Evolutionary conservation across 257 asterid genomes (phyloP).

Genomic region (Leptodermis oblonga): DNA sequence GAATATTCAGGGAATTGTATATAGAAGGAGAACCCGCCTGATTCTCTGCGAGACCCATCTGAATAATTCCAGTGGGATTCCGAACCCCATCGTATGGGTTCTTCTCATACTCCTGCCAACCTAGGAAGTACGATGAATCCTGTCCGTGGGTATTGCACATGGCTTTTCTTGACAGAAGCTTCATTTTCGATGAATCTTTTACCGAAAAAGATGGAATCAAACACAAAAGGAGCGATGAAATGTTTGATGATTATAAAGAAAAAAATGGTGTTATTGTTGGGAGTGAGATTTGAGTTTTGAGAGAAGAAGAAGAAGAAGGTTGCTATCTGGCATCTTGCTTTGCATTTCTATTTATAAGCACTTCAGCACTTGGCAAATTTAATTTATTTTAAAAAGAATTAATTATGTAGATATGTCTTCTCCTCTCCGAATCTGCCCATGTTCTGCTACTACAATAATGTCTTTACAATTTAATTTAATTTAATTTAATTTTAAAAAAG

Average conservation of each 20-base stretch:
- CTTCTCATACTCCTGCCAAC: constrained; percentile 47
- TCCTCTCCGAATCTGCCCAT: constrained; percentile 1
- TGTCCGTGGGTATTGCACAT: constrained; percentile 41
- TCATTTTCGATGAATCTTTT: constrained; percentile 10
- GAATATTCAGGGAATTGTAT: too few species aligned
- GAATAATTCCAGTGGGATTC: constrained; percentile 39
- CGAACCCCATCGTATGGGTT: constrained; percentile 29
- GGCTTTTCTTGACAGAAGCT: constrained; percentile 30
- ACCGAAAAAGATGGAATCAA: constrained; percentile 1
- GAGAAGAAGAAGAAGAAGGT: background rate
- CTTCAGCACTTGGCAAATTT: background rate
- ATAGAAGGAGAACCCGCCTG: too few species aligned
- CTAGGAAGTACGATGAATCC: constrained; percentile 40
- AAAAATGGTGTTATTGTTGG: background rate
- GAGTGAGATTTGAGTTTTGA: background rate
- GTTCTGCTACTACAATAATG: background rate
- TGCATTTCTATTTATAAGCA: constrained; percentile 9
- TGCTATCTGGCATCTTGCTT: constrained; percentile 15
- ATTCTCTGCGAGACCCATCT: constrained; percentile 53
- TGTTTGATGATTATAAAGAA: background rate
- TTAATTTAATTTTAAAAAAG: too few species aligned
- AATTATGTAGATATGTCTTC: background rate
- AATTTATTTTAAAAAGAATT: background rate
- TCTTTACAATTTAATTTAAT: too few species aligned
- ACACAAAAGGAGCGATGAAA: background rate